Base-by-base conservation (phyloP, 495 filamentous ascomycete genomes). In the Cryomyces minteri region DNA sequence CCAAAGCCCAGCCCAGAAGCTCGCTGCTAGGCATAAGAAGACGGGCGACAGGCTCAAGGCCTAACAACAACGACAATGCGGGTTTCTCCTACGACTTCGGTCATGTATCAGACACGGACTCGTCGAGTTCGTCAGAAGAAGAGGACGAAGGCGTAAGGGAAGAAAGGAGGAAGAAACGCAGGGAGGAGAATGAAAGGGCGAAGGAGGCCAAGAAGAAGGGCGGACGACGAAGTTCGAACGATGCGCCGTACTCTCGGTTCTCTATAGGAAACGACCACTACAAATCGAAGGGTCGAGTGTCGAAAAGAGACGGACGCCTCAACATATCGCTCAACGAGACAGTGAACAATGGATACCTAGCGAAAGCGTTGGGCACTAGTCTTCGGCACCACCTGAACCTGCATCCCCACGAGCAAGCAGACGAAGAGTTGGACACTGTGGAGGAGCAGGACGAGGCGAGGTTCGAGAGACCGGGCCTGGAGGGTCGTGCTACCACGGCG, bases 251-350 rank as follows among this genome's bases (percentile, higher is more conserved):
- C 46, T 53, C 56, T 8, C 43, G 51, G 28, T 66, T 85, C 52
- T 58, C 58, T 38, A 65, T 85, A 31, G 67, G 60, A n/a, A 77
- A 84, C 52, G 67, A 79, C 2, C 57, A 79, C 30, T 82, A 76
- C 59, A 67, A 57, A 12, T 80, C 76, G 1, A 72, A 68, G 32
- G 81, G 80, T n/a, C 72, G 65, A 40, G 67, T 85, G 9, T 76
- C 71, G 0, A 77, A 73, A 56, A 67, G 58, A n/a, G 82, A 84
- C 54, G 82, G 81, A 6, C 67, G 82, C 28, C 61, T 86, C 11
- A 71, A 68, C 43, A 81, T 86, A 43, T 73, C 71, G n/a, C 62
- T 85, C 54, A 77, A 79, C 44, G 74, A 82, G 54, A 75, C 72
- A 3, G 69, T 66, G 43, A 76, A 77, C 46, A 72, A 60, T 4